Evolutionary conservation across 352 stramenopile species (phyloP), one percentile per base, ranked within the genome.

Genomic region (Stephanocyclus meneghinianus): DNA sequence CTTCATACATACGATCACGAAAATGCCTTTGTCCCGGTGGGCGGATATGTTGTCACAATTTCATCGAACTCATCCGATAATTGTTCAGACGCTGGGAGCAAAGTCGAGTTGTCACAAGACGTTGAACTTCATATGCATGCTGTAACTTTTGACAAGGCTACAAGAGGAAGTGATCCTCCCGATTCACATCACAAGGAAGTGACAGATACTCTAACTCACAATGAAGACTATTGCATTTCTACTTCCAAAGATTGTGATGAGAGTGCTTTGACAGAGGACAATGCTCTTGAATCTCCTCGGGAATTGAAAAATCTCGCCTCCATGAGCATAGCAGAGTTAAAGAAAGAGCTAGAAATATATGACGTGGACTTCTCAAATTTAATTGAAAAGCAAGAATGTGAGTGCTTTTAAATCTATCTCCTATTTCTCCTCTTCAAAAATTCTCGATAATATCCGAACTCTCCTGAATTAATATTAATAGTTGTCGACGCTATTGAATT

Each of bases 1-100:
- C 45, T 72, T 18, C 6, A 68, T 26, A 65, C 45, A 26, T 80
- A 68, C 7, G 57, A 65, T n/a, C 18, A 29, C 16, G 21, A 51
- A 51, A 29, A 16, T 44, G 53, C 2, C 37, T n/a, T 62, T 62
- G 53, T 44, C n/a, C 53, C 53, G 5, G 4, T 44, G 16, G 53
- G 29, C 21, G 29, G 9, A 15, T 62, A 18, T 42, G 53, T 62
- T 16, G 53, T 62, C 2, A 59, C 50, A 15, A 44, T 26, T 2
- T 7, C 7, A 2, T 44, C 26, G 11, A 13, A 62, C 53, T 62
- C 53, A 42, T 62, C 53, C n/a, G 50, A 59, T 32, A 59, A 18
- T 30, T 62, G 35, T 26, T 44, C 53, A 44, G 29, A 42, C 16
- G 29, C 13, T 11, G 7, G 5, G 10, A 53, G 8, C 9, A n/a